Evolutionary conservation across 1,284 basidiomycete species (phyloP).

Genomic region (Moesziomyces sp.): DNA sequence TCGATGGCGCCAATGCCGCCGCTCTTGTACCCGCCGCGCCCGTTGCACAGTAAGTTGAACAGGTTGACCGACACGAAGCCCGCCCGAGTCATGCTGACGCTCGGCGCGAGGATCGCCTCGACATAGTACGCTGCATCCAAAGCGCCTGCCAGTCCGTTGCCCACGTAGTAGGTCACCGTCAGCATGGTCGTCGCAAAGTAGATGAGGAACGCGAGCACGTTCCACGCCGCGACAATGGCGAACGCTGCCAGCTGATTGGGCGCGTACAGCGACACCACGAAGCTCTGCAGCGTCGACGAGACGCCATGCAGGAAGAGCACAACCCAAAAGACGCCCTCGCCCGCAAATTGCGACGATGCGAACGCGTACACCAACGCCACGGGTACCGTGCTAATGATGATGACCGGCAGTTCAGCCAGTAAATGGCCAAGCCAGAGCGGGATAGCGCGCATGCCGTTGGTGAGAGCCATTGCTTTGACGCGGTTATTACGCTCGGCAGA

Average conservation of each 20-base stretch:
- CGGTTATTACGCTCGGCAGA: constrained; percentile 76
- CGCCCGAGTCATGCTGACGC: constrained; percentile 77
- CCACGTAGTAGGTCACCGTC: constrained; percentile 77
- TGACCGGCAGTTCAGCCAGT: constrained; percentile 76
- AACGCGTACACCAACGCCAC: constrained; percentile 75
- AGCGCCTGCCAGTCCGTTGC: constrained; percentile 71
- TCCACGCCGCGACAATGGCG: constrained; percentile 78
- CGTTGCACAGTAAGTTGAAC: constrained; percentile 79
- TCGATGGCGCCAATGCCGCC: constrained; percentile 69
- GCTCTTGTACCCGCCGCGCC: constrained; percentile 71
- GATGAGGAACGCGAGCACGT: constrained; percentile 78
- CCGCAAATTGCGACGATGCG: constrained; percentile 76
- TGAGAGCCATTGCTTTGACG: constrained; percentile 81
- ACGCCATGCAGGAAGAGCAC: constrained; percentile 79
- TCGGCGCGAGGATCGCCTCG: constrained; percentile 76
- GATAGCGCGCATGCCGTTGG: constrained; percentile 79
- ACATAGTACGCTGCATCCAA: constrained; percentile 78
- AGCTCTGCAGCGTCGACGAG: constrained; percentile 62
- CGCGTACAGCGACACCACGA: constrained; percentile 35
- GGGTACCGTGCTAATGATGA: constrained; percentile 74
- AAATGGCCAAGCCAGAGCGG: constrained; percentile 84
- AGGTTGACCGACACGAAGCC: constrained; percentile 79
- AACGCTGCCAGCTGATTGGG: constrained; percentile 79
- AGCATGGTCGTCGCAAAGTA: constrained; percentile 75
- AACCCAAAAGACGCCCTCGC: constrained; percentile 75